These are phyloP conservation scores for Colletotrichum tamarilloi DNA, from an alignment of 2,329 filamentous ascomycete species.

Conservation along the genomic window DNA sequence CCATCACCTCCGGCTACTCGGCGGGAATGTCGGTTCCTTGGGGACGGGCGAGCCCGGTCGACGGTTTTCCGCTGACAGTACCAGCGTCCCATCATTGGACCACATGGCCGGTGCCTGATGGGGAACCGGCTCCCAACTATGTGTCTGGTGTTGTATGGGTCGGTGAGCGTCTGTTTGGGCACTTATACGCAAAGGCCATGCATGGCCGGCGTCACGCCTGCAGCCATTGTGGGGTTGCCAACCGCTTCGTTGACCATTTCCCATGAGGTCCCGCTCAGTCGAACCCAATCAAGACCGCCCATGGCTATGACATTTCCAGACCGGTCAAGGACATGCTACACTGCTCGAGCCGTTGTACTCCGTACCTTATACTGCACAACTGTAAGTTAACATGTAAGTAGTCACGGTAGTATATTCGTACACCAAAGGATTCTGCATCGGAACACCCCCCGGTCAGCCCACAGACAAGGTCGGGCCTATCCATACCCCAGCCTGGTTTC, in stretches of 20 bases:
- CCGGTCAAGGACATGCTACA: slow-evolving; percentile 14
- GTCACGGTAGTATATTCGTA: background rate
- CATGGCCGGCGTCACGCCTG: slow-evolving; percentile 36
- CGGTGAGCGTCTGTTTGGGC: slow-evolving; percentile 32
- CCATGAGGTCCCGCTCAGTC: slow-evolving; percentile 19
- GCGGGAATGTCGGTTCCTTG: slow-evolving; percentile 25
- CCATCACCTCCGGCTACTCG: slow-evolving; percentile 18
- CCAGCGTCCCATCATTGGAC: slow-evolving; percentile 26
- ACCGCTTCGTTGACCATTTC: slow-evolving; percentile 17
- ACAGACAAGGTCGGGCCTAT: slow-evolving; percentile 1
- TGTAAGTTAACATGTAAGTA: background rate
- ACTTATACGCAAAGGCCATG: slow-evolving; percentile 34
- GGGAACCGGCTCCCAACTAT: slow-evolving; percentile 33
- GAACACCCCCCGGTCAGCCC: background rate
- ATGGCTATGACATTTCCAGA: slow-evolving; percentile 4
- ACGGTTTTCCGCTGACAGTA: slow-evolving; percentile 25
- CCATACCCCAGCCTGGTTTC: background rate
- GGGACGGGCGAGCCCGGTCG: slow-evolving; percentile 17
- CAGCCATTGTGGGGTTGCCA: slow-evolving; percentile 32
- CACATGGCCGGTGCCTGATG: slow-evolving; percentile 37
- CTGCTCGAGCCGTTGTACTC: background rate
- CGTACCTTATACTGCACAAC: background rate
- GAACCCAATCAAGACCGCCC: slow-evolving; percentile 3
- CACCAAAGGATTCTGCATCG: slow-evolving; percentile 1
- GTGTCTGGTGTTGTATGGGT: slow-evolving; percentile 38